phyloP scores from a whole-genome alignment of 805 yeast species.

The Metschnikowia sp. region DNA sequence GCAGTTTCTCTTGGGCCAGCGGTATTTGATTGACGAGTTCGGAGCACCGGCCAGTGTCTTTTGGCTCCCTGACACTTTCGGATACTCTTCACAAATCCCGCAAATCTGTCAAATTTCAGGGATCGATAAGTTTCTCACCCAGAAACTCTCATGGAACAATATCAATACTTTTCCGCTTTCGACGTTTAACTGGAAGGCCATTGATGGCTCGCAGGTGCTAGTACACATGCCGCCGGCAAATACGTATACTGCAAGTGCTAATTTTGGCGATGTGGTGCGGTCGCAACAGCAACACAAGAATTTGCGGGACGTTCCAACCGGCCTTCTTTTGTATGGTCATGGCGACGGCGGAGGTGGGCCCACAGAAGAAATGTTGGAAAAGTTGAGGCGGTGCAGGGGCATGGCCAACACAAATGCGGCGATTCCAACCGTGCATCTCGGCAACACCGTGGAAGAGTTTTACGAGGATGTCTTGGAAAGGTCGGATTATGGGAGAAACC shows the following conservation, averaged over 20 bases:
- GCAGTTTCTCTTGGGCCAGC: slow-evolving; percentile 87
- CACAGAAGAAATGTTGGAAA: slow-evolving; percentile 87
- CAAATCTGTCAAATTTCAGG: slow-evolving; percentile 88
- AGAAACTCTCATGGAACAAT: slow-evolving; percentile 94
- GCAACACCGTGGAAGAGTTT: slow-evolving; percentile 76
- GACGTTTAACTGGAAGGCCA: slow-evolving; percentile 92
- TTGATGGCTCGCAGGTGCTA: slow-evolving; percentile 89
- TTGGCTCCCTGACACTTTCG: slow-evolving; percentile 98
- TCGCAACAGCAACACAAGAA: slow-evolving; percentile 81
- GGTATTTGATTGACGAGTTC: slow-evolving; percentile 76
- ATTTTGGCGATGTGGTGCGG: slow-evolving; percentile 88
- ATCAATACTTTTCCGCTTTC: slow-evolving; percentile 86
- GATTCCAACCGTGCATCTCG: slow-evolving; percentile 79
- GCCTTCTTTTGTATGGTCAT: slow-evolving; percentile 79
- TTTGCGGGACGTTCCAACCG: slow-evolving; percentile 73
- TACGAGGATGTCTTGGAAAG: slow-evolving; percentile 60
- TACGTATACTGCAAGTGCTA: slow-evolving; percentile 90
- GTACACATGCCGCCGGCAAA: slow-evolving; percentile 98
- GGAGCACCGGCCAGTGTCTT: slow-evolving; percentile 72
- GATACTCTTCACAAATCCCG: slow-evolving; percentile 93
- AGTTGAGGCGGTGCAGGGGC: slow-evolving; percentile 87
- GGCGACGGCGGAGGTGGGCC: slow-evolving; percentile 99
- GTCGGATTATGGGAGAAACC: slow-evolving; percentile 60
- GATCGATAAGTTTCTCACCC: slow-evolving; percentile 81
- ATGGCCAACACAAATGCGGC: slow-evolving; percentile 74